phyloP scores from a whole-genome alignment of 1,284 basidiomycete species.

The Trametes polyzona region DNA sequence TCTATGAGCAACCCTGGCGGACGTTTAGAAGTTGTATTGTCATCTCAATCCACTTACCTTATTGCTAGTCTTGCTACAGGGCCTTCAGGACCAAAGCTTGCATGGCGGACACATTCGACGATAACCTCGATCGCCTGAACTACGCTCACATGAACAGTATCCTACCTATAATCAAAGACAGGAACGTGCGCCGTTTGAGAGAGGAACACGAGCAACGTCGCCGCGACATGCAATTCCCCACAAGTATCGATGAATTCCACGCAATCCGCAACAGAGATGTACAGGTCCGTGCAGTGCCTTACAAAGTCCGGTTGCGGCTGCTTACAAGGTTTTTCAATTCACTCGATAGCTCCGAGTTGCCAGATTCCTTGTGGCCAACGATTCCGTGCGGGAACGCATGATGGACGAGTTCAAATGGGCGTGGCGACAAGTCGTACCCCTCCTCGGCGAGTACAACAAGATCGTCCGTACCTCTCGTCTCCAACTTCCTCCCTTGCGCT shows the following conservation, averaged over 20 bases:
- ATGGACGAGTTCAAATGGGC: constrained; percentile 56
- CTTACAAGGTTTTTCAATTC: no score
- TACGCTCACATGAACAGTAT: constrained; percentile 46
- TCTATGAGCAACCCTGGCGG: neutral
- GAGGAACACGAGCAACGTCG: constrained; percentile 41
- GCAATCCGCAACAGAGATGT: constrained; percentile 46
- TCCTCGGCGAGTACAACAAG: constrained; percentile 43
- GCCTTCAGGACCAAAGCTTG: constrained; percentile 1
- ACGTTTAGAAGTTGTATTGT: no score
- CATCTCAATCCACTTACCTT: neutral
- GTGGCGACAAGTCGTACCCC: constrained; percentile 47
- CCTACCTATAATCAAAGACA: constrained; percentile 37
- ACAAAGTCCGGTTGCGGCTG: no score
- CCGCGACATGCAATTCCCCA: constrained; percentile 54
- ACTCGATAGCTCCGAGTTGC: constrained; percentile 46
- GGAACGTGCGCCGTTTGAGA: constrained; percentile 31
- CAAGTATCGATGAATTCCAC: constrained; percentile 48
- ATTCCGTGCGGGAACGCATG: constrained; percentile 49
- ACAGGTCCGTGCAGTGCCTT: constrained; percentile 31
- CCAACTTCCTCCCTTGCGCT: neutral
- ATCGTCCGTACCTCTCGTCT: constrained; percentile 43
- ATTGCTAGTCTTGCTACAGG: constrained; percentile 13
- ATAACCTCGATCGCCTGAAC: constrained; percentile 37
- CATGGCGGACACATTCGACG: constrained; percentile 21
- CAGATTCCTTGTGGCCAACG: constrained; percentile 49